Conservation (phyloP, 2,329 filamentous ascomycete species). For the Alternaria infectoria region DNA sequence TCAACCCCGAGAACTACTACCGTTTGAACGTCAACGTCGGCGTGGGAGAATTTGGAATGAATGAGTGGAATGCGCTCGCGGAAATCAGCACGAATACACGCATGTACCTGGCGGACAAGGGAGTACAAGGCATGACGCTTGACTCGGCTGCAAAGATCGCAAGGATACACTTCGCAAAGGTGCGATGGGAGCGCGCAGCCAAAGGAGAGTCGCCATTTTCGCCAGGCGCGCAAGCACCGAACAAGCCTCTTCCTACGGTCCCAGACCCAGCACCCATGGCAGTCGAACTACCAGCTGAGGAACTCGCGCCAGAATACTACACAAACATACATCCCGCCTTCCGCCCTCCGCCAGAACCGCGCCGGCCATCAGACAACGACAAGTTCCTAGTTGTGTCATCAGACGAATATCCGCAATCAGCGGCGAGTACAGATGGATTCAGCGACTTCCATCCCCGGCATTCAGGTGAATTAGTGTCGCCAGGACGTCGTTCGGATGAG, state of each 20-base stretch:
- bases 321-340: constrained; percentile 28
- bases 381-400: constrained; percentile 64
- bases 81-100: constrained; percentile 94
- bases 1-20: constrained; percentile 90
- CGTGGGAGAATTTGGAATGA: constrained; percentile 97
- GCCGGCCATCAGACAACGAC: constrained; percentile 49
- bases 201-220: constrained; percentile 35
- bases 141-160: constrained; percentile 80
- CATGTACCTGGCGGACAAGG: constrained; percentile 75
- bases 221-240: constrained; percentile 33
- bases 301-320: constrained; percentile 50
- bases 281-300: constrained; percentile 66
- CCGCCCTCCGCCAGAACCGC: constrained; percentile 45
- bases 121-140: constrained; percentile 78
- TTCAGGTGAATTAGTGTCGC: constrained; percentile 71
- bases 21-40: constrained; percentile 96
- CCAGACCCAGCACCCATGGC: constrained; percentile 55
- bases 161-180: constrained; percentile 79
- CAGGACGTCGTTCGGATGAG: constrained; percentile 41
- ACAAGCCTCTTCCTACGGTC: constrained; percentile 43
- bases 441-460: constrained; percentile 38
- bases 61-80: constrained; percentile 92
- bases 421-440: constrained; percentile 46
- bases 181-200: constrained; percentile 64
- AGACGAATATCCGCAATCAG: constrained; percentile 59